Evolutionary conservation across 345 rosid genomes (phyloP).

Genomic region (Garcia nutans): DNA sequence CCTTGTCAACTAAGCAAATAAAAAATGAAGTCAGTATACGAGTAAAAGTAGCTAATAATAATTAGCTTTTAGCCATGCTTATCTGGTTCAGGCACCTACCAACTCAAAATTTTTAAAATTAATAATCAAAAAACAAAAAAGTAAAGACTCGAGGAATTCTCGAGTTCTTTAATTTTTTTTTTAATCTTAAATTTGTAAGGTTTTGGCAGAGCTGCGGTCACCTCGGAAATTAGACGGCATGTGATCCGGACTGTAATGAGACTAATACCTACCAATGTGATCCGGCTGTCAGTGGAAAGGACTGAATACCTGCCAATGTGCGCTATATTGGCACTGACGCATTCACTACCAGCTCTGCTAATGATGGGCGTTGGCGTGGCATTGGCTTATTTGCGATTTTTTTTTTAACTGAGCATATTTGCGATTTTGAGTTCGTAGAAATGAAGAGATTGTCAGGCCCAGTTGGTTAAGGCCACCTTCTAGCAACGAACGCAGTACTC

Average conservation of each 20-base stretch:
- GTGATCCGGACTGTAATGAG: neutral
- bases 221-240: neutral
- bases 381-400: too few relatives aligned
- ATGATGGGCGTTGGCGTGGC: neutral
- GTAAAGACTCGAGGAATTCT: neutral
- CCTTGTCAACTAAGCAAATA: constrained; percentile 7
- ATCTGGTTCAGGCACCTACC: neutral
- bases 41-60: constrained; percentile 10
- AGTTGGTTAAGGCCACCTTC: too few relatives aligned
- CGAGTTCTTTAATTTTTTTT: neutral
- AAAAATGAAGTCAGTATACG: constrained; percentile 29
- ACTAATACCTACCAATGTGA: neutral
- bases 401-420: too few relatives aligned
- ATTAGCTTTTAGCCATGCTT: neutral
- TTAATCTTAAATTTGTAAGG: neutral
- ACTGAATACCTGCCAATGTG: neutral
- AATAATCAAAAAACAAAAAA: neutral
- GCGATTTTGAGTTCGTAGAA: too few relatives aligned
- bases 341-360: neutral
- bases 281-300: constrained; percentile 10
- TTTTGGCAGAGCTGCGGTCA: neutral
- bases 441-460: too few relatives aligned
- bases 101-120: neutral
- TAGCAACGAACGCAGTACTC: too few relatives aligned
- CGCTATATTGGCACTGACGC: neutral